These are phyloP conservation scores for Wickerhamiella azymoides DNA, from an alignment of 805 yeast species.

Conservation along the genomic window DNA sequence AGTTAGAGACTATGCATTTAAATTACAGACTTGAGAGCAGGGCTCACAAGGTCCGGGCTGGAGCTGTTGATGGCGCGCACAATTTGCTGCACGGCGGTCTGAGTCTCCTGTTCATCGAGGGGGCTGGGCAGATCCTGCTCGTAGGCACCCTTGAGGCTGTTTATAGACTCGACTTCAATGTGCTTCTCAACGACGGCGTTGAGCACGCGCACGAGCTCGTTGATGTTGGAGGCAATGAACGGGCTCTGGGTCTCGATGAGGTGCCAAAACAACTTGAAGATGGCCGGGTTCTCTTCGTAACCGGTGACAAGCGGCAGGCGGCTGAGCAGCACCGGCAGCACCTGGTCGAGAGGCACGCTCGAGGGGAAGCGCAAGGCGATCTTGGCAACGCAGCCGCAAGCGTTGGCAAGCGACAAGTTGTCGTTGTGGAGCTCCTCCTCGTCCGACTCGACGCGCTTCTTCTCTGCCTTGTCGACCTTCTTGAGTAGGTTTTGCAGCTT, in stretches of 20 bases:
- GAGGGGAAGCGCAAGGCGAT: conserved; percentile 60
- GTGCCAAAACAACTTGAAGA: conserved; percentile 60
- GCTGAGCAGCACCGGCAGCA: conserved; percentile 56
- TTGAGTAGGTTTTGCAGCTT: conserved; percentile 57
- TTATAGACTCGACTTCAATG: conserved; percentile 54
- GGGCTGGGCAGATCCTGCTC: conserved; percentile 70
- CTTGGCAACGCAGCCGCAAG: conserved; percentile 94
- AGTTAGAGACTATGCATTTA: not conserved
- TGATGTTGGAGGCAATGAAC: conserved; percentile 37
- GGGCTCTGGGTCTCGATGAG: conserved; percentile 48
- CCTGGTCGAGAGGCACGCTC: conserved; percentile 57
- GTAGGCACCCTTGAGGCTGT: conserved; percentile 63
- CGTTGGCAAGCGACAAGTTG: conserved; percentile 80
- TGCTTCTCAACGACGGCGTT: conserved; percentile 63
- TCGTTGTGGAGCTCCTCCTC: conserved; percentile 73
- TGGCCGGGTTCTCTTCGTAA: conserved; percentile 84
- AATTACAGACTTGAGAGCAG: conserved; percentile 8
- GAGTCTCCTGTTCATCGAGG: conserved; percentile 58
- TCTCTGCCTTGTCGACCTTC: conserved; percentile 63
- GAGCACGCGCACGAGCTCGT: conserved; percentile 49
- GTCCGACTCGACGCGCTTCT: conserved; percentile 28
- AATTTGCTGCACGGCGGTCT: conserved; percentile 59
- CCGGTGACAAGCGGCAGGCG: conserved; percentile 69
- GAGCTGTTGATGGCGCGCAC: conserved; percentile 34
- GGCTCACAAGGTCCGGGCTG: conserved; percentile 6